phyloP scores from a whole-genome alignment of 208 protist species.

The Acanthamoeba royreba region DNA sequence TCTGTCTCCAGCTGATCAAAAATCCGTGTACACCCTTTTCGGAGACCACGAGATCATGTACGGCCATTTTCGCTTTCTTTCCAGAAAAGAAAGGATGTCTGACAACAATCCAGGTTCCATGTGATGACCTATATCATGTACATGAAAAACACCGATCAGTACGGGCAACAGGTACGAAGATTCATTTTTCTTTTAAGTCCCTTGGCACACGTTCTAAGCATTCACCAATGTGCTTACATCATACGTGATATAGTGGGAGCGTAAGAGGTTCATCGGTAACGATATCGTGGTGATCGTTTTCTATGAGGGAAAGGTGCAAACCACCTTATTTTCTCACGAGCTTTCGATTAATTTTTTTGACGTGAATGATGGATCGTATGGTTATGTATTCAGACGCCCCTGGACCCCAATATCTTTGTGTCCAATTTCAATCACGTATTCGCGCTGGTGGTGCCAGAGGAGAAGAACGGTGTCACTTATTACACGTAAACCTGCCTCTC shows the following conservation, averaged over 20 bases:
- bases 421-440: slow-evolving; percentile 37
- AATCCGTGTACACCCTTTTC: neutral
- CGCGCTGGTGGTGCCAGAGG: neutral
- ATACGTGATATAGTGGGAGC: too few species aligned
- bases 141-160: neutral
- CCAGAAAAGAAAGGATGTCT: too few species aligned
- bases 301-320: neutral
- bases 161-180: neutral
- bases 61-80: neutral
- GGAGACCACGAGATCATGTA: slow-evolving; percentile 6
- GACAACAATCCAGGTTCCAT: too few species aligned
- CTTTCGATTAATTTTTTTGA: too few species aligned
- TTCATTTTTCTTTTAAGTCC: neutral
- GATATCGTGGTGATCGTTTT: neutral
- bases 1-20: neutral
- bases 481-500: neutral
- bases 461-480: neutral
- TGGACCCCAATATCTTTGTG: neutral
- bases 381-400: neutral
- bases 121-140: neutral
- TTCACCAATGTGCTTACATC: too few species aligned
- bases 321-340: neutral
- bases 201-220: too few species aligned
- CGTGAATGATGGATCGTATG: too few species aligned
- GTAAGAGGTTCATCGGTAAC: neutral